Evolutionary conservation across 148 eudicot species (phyloP), one percentile per base, ranked within the genome.

Genomic region (Arbutus unedo): DNA sequence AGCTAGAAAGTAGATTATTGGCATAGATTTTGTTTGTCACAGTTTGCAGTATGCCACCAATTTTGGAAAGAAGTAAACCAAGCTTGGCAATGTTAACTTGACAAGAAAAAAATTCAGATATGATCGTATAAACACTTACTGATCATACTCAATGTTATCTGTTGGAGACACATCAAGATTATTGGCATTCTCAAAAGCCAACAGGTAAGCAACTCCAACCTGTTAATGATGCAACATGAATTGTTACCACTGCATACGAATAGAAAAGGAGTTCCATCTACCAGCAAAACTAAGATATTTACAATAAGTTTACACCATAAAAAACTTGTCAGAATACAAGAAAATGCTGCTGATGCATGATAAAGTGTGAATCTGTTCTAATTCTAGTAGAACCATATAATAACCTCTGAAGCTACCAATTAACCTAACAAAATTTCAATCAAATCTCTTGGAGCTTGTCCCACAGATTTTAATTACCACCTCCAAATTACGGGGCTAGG

Each of bases 191-290:
- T 96, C 96, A 49, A 96, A 87, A 86, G 99, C 98, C 92, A 96
- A 87, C 82, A 94, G 90, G 89, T 96, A 96, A 38, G 99, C 99
- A 85, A 96, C 72, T 76, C 99, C 98, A 76, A 91, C 99, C 99
- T 96, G 87, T 89, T 75, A 79, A 86, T 85, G 79, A 80, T 75
- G 66, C 18, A 72, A 48, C 60, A 80, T 56, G 31, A 68, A 50
- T 50, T 72, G 41, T 41, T 7, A 53, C 38, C 47, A 54, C n/a
- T 14, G 47, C 8, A 18, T 51, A 38, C 3, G 6, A 66, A 51
- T 44, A 7, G 19, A 49, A 47, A 48, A 44, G 45, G 7, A 79
- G 49, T 57, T 49, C 21, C 60, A 78, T 57, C 51, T 18, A 41
- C 4, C 59, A 19, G 18, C 4, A 8, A n/a, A 41, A 78, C 68